Percentiles rank a stretch among this genome's conserved stretches.
Conservation (phyloP, 176 grass and related monocot species). For the Rhynchospora breviuscula region DNA sequence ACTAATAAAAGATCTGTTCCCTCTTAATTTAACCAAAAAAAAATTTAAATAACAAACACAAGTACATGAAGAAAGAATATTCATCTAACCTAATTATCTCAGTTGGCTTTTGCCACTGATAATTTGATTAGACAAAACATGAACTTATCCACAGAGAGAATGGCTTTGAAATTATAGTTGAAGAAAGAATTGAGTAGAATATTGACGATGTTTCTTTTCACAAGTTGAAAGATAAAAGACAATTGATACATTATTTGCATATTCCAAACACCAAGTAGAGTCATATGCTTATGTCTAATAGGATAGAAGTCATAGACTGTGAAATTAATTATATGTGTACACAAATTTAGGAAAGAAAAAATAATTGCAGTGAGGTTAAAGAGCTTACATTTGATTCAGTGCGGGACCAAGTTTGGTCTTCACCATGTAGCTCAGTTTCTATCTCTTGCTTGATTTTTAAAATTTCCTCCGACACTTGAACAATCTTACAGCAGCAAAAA, state of each 20-base stretch:
- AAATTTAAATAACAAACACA: background rate
- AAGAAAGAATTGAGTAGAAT: background rate
- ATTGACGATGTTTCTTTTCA: background rate
- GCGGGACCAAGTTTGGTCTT: conserved; percentile 76
- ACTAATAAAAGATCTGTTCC: background rate
- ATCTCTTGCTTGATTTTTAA: conserved; percentile 87
- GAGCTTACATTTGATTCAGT: conserved; percentile 59
- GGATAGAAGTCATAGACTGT: background rate
- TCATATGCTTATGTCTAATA: background rate
- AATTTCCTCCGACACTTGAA: conserved; percentile 63
- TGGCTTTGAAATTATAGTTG: background rate
- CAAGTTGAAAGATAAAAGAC: background rate
- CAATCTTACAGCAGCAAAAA: conserved; percentile 28
- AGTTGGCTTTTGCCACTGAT: background rate
- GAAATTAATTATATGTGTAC: background rate
- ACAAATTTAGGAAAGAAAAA: conserved; percentile 12
- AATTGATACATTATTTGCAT: conserved; percentile 2
- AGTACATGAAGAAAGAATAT: background rate
- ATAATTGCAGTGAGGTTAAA: background rate
- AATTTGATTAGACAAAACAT: background rate
- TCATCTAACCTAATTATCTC: background rate
- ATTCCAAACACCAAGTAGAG: background rate
- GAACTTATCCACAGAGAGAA: background rate
- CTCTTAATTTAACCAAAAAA: background rate
- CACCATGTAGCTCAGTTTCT: conserved; percentile 71